Evolutionary conservation across 371 early-diverging fungal species (phyloP), one percentile per base, ranked within the genome.

Genomic region (Zychaea mexicana): DNA sequence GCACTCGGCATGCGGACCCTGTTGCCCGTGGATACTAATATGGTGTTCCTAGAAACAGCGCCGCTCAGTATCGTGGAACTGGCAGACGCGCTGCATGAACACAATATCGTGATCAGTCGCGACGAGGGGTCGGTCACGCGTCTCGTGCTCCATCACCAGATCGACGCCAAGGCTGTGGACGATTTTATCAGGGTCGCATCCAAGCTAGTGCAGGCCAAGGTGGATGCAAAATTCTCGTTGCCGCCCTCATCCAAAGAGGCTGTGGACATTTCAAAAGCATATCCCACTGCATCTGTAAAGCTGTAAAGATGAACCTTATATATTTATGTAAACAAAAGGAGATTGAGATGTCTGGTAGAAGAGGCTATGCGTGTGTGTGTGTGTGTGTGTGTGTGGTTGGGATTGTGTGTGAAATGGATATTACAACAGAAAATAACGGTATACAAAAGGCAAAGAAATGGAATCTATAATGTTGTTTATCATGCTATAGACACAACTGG

Each of bases 21-120:
- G n/a, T 68, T 86, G 10, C 90, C 89, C 1, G 85, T 85, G 3
- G 88, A 95, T 4, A 96, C 97, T 21, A 97, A 96, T 73, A 95
- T 96, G 92, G 74, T 97, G 28, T 90, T 92, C 69, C 71, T 92
- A 15, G 90, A 90, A 47, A 75, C 78, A 5, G 60, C 80, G 2
- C 69, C 74, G 2, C 54, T 88, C 13, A 69, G 71, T 3, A 80
- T 85, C 9, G 73, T 69, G 5, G 83, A 85, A 10, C 63, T 91
- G 39, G 74, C 77, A 4, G 74, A 68, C 5, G 83, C 66, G 4
- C 75, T 91, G 17, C 74, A 65, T 28, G 60, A 74, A 47, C 66
- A 76, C 26, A 84, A 83, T 8, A 82, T 91, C 66, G 73, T 77
- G 61, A 83, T 90, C 42, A 79, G 79, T 30, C 39, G 47, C 39